Evolutionary conservation across 2,329 filamentous ascomycete species (phyloP).

Genomic region (Claviceps sp.): DNA sequence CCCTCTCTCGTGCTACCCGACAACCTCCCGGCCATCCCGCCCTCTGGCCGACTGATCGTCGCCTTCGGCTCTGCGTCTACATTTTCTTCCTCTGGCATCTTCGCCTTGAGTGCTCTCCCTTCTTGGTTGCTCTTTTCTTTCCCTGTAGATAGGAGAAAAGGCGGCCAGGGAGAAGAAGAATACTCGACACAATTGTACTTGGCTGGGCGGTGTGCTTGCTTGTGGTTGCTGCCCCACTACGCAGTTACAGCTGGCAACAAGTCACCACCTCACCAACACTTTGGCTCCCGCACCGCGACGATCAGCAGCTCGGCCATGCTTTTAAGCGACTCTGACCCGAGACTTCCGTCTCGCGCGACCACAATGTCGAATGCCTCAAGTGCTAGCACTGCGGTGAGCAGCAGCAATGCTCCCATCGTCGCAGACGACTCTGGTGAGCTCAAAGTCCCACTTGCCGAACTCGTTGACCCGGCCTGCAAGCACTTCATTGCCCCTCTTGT

Average conservation of each 20-base stretch:
- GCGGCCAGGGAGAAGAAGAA: background rate
- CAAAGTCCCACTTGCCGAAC: constrained; percentile 5
- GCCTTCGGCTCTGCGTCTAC: background rate
- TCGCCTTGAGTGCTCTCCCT: background rate
- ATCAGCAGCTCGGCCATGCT: constrained; percentile 19
- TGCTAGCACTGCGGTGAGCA: constrained; percentile 16
- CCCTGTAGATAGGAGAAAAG: background rate
- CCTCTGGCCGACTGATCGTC: background rate
- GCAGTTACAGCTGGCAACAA: constrained; percentile 5
- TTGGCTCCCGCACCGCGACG: background rate
- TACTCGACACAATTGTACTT: constrained; percentile 10
- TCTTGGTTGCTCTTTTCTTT: background rate
- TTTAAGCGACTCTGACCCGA: constrained; percentile 25
- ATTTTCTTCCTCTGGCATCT: too few species aligned
- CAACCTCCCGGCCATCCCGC: background rate
- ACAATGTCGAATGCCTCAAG: constrained; percentile 24
- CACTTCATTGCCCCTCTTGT: constrained; percentile 20
- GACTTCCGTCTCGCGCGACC: constrained; percentile 20
- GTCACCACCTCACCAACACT: constrained; percentile 1
- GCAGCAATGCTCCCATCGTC: constrained; percentile 9
- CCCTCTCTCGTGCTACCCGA: background rate
- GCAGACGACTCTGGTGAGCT: constrained; percentile 28
- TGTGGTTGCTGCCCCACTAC: background rate
- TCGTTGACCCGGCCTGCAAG: constrained; percentile 3
- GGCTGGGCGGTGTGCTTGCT: background rate